phyloP scores from a whole-genome alignment of 257 asterid species.

The Avicennia marina region DNA sequence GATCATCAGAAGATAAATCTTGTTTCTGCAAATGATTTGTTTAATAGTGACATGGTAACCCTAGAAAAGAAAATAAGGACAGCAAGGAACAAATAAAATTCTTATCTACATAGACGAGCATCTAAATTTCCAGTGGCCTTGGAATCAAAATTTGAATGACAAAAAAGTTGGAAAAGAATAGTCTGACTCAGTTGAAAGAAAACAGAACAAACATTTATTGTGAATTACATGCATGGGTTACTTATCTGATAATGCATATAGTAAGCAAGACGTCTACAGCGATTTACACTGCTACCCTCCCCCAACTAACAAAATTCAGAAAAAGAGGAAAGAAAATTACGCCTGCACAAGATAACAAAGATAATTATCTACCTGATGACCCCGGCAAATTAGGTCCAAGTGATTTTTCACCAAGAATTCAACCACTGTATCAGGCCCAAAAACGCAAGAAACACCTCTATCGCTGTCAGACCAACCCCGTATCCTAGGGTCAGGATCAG shows the following conservation, averaged over 20 bases:
- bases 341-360: background rate
- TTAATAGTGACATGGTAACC: background rate
- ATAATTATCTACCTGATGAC: conserved; percentile 58
- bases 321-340: no score
- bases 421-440: conserved; percentile 65
- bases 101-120: background rate
- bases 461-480: conserved; percentile 72
- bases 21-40: conserved; percentile 2
- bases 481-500: conserved; percentile 67
- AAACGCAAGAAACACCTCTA: conserved; percentile 70
- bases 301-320: no score
- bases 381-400: conserved; percentile 72
- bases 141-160: no score
- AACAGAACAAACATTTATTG: no score
- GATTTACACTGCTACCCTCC: no score
- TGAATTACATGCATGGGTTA: no score
- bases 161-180: no score
- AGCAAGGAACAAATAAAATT: background rate
- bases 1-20: background rate
- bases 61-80: background rate
- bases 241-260: no score
- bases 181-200: no score
- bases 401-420: conserved; percentile 50
- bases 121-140: no score
- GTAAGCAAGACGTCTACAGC: no score